Conservation (phyloP, 192 early-diverging fungal genomes). For the Coemansia brasiliensis region DNA sequence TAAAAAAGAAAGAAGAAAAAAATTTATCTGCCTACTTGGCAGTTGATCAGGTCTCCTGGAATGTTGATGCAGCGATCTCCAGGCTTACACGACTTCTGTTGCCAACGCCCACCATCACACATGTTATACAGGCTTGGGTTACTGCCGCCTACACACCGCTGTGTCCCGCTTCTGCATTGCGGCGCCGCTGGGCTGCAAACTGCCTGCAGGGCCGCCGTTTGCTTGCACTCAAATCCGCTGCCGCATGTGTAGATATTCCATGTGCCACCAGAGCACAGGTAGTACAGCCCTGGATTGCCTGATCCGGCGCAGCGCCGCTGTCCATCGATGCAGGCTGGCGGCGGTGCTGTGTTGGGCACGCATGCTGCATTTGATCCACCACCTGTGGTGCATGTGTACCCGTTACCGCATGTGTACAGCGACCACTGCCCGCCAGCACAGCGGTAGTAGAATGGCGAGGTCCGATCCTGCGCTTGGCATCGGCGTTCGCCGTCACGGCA, state of each 20-base stretch:
- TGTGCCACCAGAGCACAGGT: slow-evolving; percentile 31
- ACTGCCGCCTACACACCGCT: slow-evolving; percentile 27
- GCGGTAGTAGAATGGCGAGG: slow-evolving; percentile 38
- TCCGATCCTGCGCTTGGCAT: slow-evolving; percentile 25
- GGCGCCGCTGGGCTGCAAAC: slow-evolving; percentile 20
- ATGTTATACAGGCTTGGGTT: slow-evolving; percentile 18
- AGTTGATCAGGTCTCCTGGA: slow-evolving; percentile 39
- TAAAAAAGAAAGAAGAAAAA: not conserved
- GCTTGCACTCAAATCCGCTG: slow-evolving; percentile 36
- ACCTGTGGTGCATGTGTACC: slow-evolving; percentile 23
- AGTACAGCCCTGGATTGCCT: slow-evolving; percentile 33
- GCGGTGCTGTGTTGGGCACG: slow-evolving; percentile 9
- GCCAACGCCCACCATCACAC: slow-evolving; percentile 39
- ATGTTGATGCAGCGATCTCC: slow-evolving; percentile 46
- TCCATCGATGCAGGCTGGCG: slow-evolving; percentile 27
- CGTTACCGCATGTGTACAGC: slow-evolving; percentile 43
- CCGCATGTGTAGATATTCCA: slow-evolving; percentile 49
- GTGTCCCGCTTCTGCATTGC: slow-evolving; percentile 24
- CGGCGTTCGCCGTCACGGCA: slow-evolving; percentile 34
- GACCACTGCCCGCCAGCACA: slow-evolving; percentile 30
- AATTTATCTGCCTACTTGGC: slow-evolving; percentile 27
- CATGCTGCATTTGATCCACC: slow-evolving; percentile 19
- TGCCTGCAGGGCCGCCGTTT: slow-evolving; percentile 27
- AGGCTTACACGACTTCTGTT: slow-evolving; percentile 28
- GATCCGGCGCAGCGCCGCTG: slow-evolving; percentile 36